A percentile compares a stretch with the other conserved stretches of the same genome.
These are phyloP conservation scores for Thinopyrum elongatum DNA, from an alignment of 176 grass and related monocot species.

Conservation along the genomic window DNA sequence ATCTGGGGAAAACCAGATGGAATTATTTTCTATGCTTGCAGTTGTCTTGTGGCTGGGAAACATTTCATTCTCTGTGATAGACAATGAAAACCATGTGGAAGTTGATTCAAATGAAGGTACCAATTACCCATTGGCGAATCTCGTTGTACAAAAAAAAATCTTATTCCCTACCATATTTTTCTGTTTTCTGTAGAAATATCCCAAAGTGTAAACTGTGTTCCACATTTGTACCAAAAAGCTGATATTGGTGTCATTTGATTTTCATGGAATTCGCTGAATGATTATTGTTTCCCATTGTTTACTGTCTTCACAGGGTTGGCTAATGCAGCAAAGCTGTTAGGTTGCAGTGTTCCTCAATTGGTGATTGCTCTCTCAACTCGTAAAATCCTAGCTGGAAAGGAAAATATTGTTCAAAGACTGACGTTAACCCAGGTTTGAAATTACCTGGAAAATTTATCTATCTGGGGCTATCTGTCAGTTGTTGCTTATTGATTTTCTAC, in stretches of 20 bases:
- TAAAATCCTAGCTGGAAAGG: constrained; percentile 88
- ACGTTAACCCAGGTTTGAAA: constrained; percentile 74
- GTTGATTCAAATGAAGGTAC: constrained; percentile 89
- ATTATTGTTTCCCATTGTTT: constrained; percentile 17
- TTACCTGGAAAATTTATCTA: constrained; percentile 22
- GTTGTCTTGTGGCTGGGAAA: constrained; percentile 93
- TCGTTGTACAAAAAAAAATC: not conserved
- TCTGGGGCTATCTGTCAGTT: not conserved
- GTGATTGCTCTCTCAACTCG: constrained; percentile 74
- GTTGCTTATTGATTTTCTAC: not conserved
- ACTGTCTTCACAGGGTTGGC: constrained; percentile 51
- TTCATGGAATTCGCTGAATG: not conserved
- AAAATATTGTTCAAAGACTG: constrained; percentile 84
- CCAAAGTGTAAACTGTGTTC: not conserved
- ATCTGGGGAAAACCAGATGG: constrained; percentile 79
- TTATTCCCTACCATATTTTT: not conserved
- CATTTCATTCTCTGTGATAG: constrained; percentile 82
- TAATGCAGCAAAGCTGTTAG: constrained; percentile 75
- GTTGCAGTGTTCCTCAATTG: constrained; percentile 61
- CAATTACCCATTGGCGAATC: not conserved
- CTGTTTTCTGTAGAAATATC: constrained; percentile 2
- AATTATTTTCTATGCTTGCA: constrained; percentile 82
- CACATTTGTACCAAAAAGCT: not conserved
- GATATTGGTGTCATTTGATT: not conserved
- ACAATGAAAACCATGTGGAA: constrained; percentile 97